Evolutionary conservation across 352 stramenopile species (phyloP), one percentile per base, ranked within the genome.

Genomic region (Aphanomyces euteiches): DNA sequence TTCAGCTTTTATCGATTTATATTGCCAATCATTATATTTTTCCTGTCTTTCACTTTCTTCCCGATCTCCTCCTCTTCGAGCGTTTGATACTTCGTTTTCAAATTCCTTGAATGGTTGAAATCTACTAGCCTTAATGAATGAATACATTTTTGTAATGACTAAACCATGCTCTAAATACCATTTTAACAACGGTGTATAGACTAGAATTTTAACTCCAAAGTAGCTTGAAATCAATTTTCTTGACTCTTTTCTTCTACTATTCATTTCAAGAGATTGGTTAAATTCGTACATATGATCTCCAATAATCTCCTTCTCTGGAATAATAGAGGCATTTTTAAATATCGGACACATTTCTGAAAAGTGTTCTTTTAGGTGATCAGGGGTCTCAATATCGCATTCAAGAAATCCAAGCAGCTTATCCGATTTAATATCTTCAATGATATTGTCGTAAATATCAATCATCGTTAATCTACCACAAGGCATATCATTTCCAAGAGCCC

Each of bases 301-400:
- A 57, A 82, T 73, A 3, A 79, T 7, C n/a, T 53, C 15, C 12
- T 64, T 53, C 17, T 12, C 56, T 19, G 47, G 56, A 40, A 78
- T 71, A 47, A 80, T 77, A 13, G 67, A 19, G 1, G 47, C 65
- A 13, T 80, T 80, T n/a, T 82, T 82, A 38, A 80, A 82, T 6
- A 80, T 79, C 6, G 74, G 71, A n/a, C 64, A 74, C 73, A 80
- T 80, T 43, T 82, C 74, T 57, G 13, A 63, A n/a, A 79, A 83
- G 39, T 78, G 74, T 0, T 76, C 41, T 64, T 78, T 79, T 0
- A 81, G 59, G 36, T 78, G 56, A 1, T 75, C 67, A 12, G 77
- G 77, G 10, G 69, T 79, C 45, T 67, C 8, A 50, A 83, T 80
- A 73, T 80, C 75, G 60, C 71, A 79, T 58, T 83, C 71, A 3